Conservation (phyloP, 805 yeast genomes). For the Monosporozyma yasuniensis region DNA sequence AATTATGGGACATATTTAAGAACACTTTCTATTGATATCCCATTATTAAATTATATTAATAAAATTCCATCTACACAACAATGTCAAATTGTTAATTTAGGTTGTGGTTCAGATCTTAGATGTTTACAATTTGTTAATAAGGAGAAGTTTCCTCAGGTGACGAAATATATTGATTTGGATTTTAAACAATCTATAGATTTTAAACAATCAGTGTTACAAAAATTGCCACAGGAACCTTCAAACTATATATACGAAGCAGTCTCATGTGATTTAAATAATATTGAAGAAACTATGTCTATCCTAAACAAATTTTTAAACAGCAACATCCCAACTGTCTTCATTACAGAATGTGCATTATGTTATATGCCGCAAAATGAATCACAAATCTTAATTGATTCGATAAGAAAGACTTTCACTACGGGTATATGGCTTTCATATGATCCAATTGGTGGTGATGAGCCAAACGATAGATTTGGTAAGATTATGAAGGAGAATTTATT, state of each 20-base stretch:
- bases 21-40: conserved; percentile 42
- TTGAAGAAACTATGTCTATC: conserved; percentile 16
- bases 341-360: conserved; percentile 54
- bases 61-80: neutral
- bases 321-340: conserved; percentile 38
- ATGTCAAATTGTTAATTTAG: conserved; percentile 54
- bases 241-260: conserved; percentile 23
- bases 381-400: conserved; percentile 29
- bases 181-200: conserved; percentile 38
- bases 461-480: conserved; percentile 36
- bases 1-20: conserved; percentile 64
- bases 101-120: conserved; percentile 61
- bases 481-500: conserved; percentile 46
- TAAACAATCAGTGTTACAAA: conserved; percentile 28
- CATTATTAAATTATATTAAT: conserved; percentile 36
- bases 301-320: conserved; percentile 6
- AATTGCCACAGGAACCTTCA: neutral
- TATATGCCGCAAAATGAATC: conserved; percentile 39
- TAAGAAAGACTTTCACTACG: conserved; percentile 22
- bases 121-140: conserved; percentile 32
- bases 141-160: conserved; percentile 14
- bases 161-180: conserved; percentile 41
- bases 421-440: conserved; percentile 40
- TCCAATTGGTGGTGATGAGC: conserved; percentile 47
- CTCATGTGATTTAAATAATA: conserved; percentile 31